Percentiles rank a stretch among this genome's conserved stretches.
Conservation (phyloP, 179 eudicot species). For the Spinacia oleracea region DNA sequence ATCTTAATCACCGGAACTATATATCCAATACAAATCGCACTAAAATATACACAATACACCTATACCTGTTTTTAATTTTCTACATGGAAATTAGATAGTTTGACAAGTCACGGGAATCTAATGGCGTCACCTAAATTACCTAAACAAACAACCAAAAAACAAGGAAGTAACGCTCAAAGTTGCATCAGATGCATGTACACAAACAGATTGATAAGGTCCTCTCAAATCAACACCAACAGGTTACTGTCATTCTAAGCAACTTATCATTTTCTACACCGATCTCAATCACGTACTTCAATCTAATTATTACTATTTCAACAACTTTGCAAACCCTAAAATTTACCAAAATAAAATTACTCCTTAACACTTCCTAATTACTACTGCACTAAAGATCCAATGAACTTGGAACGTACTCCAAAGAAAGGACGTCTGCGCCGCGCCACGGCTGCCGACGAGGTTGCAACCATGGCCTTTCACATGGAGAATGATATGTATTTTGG, state of each 20-base stretch:
- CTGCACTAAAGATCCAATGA: background rate
- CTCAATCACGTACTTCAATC: too few species aligned
- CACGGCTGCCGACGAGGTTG: background rate
- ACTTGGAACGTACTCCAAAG: constrained; percentile 1
- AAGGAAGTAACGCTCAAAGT: background rate
- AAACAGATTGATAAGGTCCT: background rate
- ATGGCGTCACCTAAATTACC: background rate
- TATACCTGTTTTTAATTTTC: too few species aligned
- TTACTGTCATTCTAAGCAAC: background rate
- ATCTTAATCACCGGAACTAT: too few species aligned
- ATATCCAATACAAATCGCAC: too few species aligned
- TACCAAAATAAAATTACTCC: too few species aligned
- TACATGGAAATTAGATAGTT: too few species aligned
- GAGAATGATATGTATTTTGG: background rate
- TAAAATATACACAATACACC: too few species aligned
- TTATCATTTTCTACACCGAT: background rate
- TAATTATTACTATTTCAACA: constrained; percentile 1
- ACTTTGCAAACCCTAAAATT: background rate
- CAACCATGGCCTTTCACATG: constrained; percentile 5
- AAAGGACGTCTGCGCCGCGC: background rate
- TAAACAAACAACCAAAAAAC: background rate
- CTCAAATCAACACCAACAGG: background rate
- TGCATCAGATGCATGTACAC: background rate
- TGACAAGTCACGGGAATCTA: too few species aligned
- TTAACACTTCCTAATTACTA: background rate